Evolutionary conservation across 352 stramenopile genomes (phyloP), one percentile per base, ranked within the genome.

Genomic region (Hyaloperonospora arabidopsidis): DNA sequence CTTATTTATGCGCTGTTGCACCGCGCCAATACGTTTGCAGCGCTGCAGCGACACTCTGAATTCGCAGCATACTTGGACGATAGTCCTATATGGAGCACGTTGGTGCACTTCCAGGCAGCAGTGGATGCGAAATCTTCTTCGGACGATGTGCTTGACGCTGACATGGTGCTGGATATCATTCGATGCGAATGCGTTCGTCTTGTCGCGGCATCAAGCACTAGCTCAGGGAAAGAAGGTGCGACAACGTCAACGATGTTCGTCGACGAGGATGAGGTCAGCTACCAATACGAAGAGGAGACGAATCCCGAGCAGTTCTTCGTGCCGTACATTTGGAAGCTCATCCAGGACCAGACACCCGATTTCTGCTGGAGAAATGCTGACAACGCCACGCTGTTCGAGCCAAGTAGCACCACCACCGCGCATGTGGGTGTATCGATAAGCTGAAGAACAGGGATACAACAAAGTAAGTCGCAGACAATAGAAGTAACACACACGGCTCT

Each of bases 1-100:
- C 76, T 92, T 73, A 90, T 93, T 82, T 93, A 89, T 84, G 84
- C 79, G 25, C 57, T 93, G 11, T 47, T 93, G 25, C 84, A 93
- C 51, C 75, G 74, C 18, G 71, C 74, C 4, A 69, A 81, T 17
- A 81, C 77, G 18, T 87, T 93, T 44, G 32, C 57, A 10, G 56
- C 47, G 13, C 54, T 93, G 55, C 67, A 86, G 34, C 54, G 65
- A 21, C 76, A 89, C 43, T 71, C 76, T 0, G 76, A 86, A 49
- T 79, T 90, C 28, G 53, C 70, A 8, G 60, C 70, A 38, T 72
- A 84, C 5, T 72, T 87, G 21, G 66, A 87, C 47, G 83, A 86
- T 19, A 68, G 72, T 3, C 74, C 68, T 0, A 66, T 90, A 7
- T 87, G 77, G 78, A 81, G 50, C 53, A 82, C 79, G 13, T 57